Conservation (phyloP, 345 rosid genomes). For the Eucalyptus viminalis region DNA sequence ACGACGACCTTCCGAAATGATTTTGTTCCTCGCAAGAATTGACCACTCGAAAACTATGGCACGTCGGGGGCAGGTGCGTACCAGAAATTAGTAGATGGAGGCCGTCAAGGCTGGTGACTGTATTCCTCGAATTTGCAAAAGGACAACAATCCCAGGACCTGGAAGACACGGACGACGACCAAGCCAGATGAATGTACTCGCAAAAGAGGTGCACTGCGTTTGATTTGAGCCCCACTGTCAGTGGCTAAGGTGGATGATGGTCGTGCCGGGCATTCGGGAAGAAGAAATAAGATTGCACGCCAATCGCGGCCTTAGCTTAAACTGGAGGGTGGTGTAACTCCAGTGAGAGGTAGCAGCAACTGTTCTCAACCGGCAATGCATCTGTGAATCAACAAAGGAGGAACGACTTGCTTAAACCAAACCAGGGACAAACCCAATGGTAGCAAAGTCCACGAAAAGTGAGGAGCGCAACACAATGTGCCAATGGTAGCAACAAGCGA, state of each 20-base stretch:
- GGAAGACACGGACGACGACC: neutral
- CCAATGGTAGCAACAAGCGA: neutral
- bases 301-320: neutral
- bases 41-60: neutral
- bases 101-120: neutral
- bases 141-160: neutral
- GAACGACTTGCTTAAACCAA: neutral
- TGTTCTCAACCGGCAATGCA: neutral
- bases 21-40: neutral
- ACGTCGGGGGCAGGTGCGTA: neutral
- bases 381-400: neutral
- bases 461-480: neutral
- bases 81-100: neutral
- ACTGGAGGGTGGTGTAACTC: neutral
- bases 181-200: neutral
- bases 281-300: neutral
- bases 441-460: too few relatives aligned
- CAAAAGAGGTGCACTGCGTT: neutral
- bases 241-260: neutral
- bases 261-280: neutral
- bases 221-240: neutral
- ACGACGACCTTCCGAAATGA: neutral
- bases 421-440: neutral
- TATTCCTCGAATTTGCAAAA: neutral
- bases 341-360: neutral